Base-by-base conservation (phyloP, 176 grass and related monocot species). In the Rhynchospora breviuscula region DNA sequence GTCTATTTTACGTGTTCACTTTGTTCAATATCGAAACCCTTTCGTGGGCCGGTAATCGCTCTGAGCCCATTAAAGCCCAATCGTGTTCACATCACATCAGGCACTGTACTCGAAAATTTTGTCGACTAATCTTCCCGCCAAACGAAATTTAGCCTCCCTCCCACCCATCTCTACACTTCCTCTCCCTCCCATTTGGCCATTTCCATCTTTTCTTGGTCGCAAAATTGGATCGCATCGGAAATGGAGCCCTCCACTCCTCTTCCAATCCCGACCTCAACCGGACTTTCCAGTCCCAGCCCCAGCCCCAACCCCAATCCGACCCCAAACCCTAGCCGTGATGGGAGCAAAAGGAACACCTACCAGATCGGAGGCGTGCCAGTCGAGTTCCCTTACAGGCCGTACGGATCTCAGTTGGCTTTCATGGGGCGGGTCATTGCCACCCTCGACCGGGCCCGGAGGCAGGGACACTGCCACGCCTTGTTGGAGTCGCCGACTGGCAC, bases 401-500 rank as follows among this genome's bases (percentile, higher is more conserved):
- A 98, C 79, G 95, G 95, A 2, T 86, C 90, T 79, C 95, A 98
- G 95, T 88, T 98, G 26, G 95, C 95, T 25, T 98, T 98, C 95
- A 98, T 98, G 92, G 92, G 92, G 0, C 90, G 95, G 59, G 90
- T 98, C 90, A 93, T 98, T 79, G 63, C 84, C 79, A 93, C 92
- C 61, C 90, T 98, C 48, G 90, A 93, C 66, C 87, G 89, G 49
- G 95, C 92, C 29, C 85, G 90, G 7, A 89, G 92, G 40, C 90
- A 98, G 86, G 90, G 95, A 11, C 87, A 81, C 74, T 93, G 90
- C 60, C 92, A 94, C 82, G 92, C 92, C 11, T 89, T 98, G 51
- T 87, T 98, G 67, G 95, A 98, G 89, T 98, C 95, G n/a, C 95
- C 95, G 33, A 94, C 95, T 31, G 95, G 95, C 63, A 94, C 92